Base-by-base conservation (phyloP, 163 green algal genomes). In the Scenedesmus sp. region DNA sequence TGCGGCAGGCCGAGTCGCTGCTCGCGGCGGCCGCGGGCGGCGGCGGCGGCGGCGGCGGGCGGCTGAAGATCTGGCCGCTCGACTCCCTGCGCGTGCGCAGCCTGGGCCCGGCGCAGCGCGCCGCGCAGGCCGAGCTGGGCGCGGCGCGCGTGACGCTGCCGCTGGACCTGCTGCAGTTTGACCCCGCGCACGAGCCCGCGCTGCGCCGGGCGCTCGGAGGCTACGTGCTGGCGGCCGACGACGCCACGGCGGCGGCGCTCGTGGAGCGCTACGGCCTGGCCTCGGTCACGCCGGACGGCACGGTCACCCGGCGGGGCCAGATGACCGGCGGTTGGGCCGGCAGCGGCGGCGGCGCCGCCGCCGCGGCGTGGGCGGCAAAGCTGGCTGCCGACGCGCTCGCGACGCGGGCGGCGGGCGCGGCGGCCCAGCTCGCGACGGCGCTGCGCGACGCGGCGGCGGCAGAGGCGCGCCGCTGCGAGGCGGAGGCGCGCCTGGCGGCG, bases 61-160 rank as follows among this genome's bases (percentile, higher is more conserved):
- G 64, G 74, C 42, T 88, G 29, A 73, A 77, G 18, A 64, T 88
- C 13, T 88, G 83, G 83, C 79, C 78, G 4, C 62, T 88, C 13
- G 79, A 86, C 39, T 42, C 57, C 28, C 58, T 88, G 34, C 29
- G 44, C 26, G 9, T 10, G 0, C 3, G 53, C 3, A 77, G 80
- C 50, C 63, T 58, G 29, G 60, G 33, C 28, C 17, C 4, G 2
- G 28, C 58, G 4, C 79, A 86, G 78, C 70, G 75, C 5, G 50
- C 39, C 24, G 83, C 83, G 1, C 83, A 86, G 48, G 28, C 29
- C 11, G 60, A 57, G 28, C 45, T 87, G 29, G 82, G 57, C 15
- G 39, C 18, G 9, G 29, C 53, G 7, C 64, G 60, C 1, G 70
- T 84, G 6, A 63, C 54, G 0, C 36, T 86, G 34, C 79, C 83